Evolutionary conservation across 352 stramenopile genomes (phyloP).

Genomic region (Phytophthora parvispora): DNA sequence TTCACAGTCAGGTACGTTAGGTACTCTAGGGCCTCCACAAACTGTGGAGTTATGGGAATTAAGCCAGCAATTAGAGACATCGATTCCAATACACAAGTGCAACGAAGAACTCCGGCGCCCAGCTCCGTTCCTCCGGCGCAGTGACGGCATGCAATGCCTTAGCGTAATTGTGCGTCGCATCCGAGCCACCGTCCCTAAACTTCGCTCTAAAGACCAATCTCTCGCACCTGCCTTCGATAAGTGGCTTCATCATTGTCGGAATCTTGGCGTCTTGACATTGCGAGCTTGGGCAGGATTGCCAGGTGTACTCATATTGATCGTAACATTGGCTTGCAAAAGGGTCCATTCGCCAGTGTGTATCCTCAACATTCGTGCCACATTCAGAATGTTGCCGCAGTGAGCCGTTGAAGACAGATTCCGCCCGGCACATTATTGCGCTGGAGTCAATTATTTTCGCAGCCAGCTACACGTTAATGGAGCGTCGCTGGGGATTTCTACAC

Average conservation of each 20-base stretch:
- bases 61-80: neutral
- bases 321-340: too few species aligned
- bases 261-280: neutral
- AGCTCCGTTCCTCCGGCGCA: neutral
- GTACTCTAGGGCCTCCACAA: neutral
- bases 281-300: neutral
- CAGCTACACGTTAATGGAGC: too few species aligned
- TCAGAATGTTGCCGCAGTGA: too few species aligned
- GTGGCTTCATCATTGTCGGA: neutral
- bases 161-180: neutral
- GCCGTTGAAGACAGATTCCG: too few species aligned
- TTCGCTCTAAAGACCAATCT: neutral
- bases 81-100: neutral
- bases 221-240: neutral
- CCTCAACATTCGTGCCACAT: too few species aligned
- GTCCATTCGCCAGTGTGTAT: too few species aligned
- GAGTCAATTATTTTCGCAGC: too few species aligned
- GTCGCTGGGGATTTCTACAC: neutral
- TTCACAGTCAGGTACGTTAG: neutral
- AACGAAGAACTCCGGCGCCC: neutral
- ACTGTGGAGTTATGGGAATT: neutral
- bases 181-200: too few species aligned
- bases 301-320: neutral
- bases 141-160: neutral
- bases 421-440: too few species aligned